These are phyloP conservation scores for Micromonas pusilla DNA, from an alignment of 139 green algal species.

Conservation along the genomic window DNA sequence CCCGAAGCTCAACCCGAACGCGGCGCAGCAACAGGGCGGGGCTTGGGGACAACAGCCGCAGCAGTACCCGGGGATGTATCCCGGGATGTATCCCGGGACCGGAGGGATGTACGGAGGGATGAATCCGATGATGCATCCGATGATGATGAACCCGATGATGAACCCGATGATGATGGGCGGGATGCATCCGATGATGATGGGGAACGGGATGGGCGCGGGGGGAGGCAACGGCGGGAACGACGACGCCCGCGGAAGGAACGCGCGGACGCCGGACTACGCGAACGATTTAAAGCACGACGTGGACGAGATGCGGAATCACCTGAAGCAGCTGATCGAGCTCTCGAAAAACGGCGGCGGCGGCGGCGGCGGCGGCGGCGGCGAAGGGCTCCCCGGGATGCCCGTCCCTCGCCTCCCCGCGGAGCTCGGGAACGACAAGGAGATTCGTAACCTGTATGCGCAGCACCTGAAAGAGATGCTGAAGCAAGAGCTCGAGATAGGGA, in stretches of 20 bases:
- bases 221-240: neutral
- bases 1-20: no score
- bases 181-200: neutral
- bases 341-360: neutral
- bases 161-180: no score
- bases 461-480: constrained; percentile 13
- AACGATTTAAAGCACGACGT: neutral
- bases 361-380: no score
- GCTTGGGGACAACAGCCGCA: no score
- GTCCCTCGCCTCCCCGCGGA: neutral
- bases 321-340: neutral
- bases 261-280: neutral
- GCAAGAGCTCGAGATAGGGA: constrained; percentile 35
- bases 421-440: neutral
- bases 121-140: no score
- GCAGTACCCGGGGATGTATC: no score
- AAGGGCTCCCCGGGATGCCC: neutral
- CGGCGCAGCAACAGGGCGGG: no score
- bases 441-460: neutral
- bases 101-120: no score
- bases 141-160: no score
- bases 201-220: neutral
- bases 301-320: neutral
- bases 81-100: no score
- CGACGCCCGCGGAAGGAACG: neutral